Evolutionary conservation across 2,329 filamentous ascomycete species (phyloP), one percentile per base, ranked within the genome.

Genomic region (Myriosclerotinia scirpicola): DNA sequence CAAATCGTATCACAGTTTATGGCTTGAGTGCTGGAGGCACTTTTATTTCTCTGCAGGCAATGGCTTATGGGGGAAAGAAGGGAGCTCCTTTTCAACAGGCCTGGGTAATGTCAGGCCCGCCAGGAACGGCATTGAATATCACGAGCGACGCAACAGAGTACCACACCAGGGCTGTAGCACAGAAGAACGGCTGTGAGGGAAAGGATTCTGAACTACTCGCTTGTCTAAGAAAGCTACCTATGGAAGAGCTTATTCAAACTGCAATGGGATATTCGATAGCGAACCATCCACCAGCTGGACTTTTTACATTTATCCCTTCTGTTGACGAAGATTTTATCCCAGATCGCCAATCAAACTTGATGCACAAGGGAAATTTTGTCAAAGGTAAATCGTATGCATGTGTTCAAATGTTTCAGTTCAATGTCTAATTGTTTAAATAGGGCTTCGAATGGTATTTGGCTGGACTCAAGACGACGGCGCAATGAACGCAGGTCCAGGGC

Each of bases 391-490:
- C 22, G 15, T 30, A 12, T 59, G 8, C 9, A 26, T 12, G 8
- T 52, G 12, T n/a, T 5, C 6, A 3, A 1, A 17, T 50, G 15
- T 20, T 50, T 26, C 20, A 4, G 6, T n/a, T n/a, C 36, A 34
- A 22, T 30, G 5, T 44, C 55, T 66, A 42, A 66, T 26, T 2
- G 9, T 30, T 40, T 20, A 2, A 17, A 15, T 38, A 67, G 53
- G 65, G 15, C 30, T 59, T 40, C 22, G n/a, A 14, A 64, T 59
- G 54, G 54, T 64, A 12, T 58, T 64, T 34, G 60, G 54, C 8
- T 67, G 60, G 65, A 64, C 52, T 4, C 60, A 64, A 53, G 60
- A 64, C 20, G 65, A 67, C n/a, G 65, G 54, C 22, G 65, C 65
- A 5, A 67, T 64, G 50, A 67, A 59, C 9, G 60, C n/a, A 1